These are phyloP conservation scores for Tuber microsphaerosporum DNA, from an alignment of 495 filamentous ascomycete genomes.

Conservation along the genomic window DNA sequence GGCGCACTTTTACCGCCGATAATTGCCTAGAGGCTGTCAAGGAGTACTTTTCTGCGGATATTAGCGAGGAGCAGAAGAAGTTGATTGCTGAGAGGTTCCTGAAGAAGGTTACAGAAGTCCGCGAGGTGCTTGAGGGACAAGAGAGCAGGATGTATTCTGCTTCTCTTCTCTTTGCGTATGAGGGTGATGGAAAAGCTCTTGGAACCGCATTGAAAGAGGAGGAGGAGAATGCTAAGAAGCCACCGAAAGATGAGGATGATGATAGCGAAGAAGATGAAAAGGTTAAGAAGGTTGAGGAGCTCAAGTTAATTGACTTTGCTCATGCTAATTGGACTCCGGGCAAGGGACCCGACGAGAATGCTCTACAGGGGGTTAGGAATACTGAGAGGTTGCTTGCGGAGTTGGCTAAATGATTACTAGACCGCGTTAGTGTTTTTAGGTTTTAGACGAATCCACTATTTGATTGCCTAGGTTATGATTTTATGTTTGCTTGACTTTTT, in stretches of 20 bases:
- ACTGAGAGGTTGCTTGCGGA: conserved; percentile 63
- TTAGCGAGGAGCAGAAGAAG: conserved; percentile 50
- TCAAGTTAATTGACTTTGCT: conserved; percentile 95
- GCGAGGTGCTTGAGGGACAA: conserved; percentile 59
- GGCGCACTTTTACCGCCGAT: conserved; percentile 60
- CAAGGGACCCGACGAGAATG: conserved; percentile 79
- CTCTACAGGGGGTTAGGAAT: conserved; percentile 66
- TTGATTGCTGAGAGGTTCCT: conserved; percentile 58
- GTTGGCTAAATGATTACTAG: conserved; percentile 43
- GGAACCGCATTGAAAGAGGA: conserved; percentile 59
- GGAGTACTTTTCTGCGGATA: conserved; percentile 61
- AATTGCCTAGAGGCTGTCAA: conserved; percentile 70
- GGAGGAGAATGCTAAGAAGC: conserved; percentile 43
- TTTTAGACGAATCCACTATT: neutral
- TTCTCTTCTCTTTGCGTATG: conserved; percentile 83
- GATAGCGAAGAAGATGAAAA: conserved; percentile 60
- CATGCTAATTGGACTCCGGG: conserved; percentile 84
- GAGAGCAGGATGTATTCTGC: conserved; percentile 94
- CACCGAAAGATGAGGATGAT: conserved; percentile 48
- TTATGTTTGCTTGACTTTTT: neutral
- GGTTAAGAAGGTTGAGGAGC: conserved; percentile 64
- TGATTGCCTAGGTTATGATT: neutral
- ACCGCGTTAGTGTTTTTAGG: neutral
- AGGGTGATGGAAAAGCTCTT: conserved; percentile 70
- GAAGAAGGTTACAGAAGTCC: conserved; percentile 58